Evolutionary conservation across 2,329 filamentous ascomycete genomes (phyloP).

Genomic region (Ophiostoma ips): DNA sequence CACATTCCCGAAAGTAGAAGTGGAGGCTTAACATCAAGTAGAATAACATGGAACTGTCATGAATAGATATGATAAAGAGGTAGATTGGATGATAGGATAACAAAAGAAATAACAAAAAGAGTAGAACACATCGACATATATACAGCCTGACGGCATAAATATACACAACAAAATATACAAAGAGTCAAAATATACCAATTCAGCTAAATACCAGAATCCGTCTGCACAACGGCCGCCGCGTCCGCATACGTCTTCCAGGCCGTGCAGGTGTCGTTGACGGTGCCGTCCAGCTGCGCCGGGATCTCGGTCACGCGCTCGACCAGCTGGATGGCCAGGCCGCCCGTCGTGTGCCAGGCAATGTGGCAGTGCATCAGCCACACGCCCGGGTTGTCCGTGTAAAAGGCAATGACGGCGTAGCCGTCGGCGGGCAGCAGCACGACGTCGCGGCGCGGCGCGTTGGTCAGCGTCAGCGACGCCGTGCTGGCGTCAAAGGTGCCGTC

Average conservation of each 20-base stretch:
- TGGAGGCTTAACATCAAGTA: no score
- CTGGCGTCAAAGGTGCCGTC: constrained; percentile 7
- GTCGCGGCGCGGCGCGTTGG: constrained; percentile 30
- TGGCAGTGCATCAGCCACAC: constrained; percentile 40
- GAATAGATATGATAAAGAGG: no score
- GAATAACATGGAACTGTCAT: no score
- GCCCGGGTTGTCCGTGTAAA: constrained; percentile 34
- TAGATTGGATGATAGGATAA: no score
- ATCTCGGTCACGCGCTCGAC: constrained; percentile 21
- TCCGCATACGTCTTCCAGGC: constrained; percentile 5
- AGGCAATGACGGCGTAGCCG: constrained; percentile 31
- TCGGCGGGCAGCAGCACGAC: constrained; percentile 25
- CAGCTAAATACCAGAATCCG: constrained; percentile 10
- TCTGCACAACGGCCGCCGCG: constrained; percentile 1
- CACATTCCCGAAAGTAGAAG: no score
- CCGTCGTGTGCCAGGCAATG: constrained; percentile 34
- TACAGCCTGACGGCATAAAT: no score
- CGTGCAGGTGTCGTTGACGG: constrained; percentile 6
- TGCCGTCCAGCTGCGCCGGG: constrained; percentile 9
- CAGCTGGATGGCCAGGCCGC: constrained; percentile 37
- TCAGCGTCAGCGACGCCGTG: constrained; percentile 16
- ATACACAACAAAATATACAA: no score
- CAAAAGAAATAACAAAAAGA: no score
- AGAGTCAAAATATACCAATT: no score
- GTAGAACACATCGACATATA: no score